These are phyloP conservation scores for Hyaloscypha hepaticicola DNA, from an alignment of 495 filamentous ascomycete species.

Conservation along the genomic window DNA sequence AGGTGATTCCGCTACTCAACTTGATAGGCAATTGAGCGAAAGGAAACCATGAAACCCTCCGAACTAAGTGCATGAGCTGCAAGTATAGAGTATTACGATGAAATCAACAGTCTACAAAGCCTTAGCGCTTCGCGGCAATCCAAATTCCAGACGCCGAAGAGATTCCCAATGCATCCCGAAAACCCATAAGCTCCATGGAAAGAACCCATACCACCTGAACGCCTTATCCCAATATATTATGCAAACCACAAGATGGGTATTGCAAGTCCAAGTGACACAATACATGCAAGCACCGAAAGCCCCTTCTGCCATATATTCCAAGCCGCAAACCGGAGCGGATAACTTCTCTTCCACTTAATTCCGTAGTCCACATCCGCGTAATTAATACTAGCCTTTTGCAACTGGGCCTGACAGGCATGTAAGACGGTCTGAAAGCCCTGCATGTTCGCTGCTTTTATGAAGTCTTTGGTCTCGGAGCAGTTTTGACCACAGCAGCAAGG, in stretches of 20 bases:
- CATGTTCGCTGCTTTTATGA: conserved; percentile 7
- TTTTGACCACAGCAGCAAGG: conserved; percentile 9
- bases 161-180: too few relatives aligned
- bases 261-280: neutral
- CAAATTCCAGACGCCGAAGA: too few relatives aligned
- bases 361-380: conserved; percentile 8
- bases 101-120: too few relatives aligned
- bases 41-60: too few relatives aligned
- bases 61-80: too few relatives aligned
- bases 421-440: conserved; percentile 3
- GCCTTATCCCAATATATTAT: neutral
- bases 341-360: conserved; percentile 9
- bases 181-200: too few relatives aligned
- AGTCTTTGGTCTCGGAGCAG: conserved; percentile 7
- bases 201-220: too few relatives aligned
- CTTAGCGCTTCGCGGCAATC: too few relatives aligned
- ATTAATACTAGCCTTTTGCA: neutral
- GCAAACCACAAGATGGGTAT: neutral
- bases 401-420: conserved; percentile 1
- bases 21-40: too few relatives aligned
- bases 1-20: too few relatives aligned
- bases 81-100: too few relatives aligned
- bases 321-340: conserved; percentile 4
- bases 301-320: conserved; percentile 2
- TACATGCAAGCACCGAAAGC: conserved; percentile 1